Evolutionary conservation across 2,329 filamentous ascomycete species (phyloP).

Genomic region (Colletotrichum lentis): DNA sequence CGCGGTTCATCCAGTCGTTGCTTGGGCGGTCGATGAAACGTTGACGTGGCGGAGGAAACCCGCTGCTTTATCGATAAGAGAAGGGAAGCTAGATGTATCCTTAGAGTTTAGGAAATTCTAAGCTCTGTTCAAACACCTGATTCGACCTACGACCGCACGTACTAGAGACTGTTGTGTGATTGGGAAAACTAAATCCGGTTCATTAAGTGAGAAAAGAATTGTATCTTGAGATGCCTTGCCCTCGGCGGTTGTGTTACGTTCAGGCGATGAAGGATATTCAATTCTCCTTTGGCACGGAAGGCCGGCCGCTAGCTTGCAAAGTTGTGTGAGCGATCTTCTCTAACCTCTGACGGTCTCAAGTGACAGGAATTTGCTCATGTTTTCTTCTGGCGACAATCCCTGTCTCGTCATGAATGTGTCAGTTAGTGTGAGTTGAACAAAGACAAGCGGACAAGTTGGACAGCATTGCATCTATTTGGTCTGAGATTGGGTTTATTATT

Average conservation of each 20-base stretch:
- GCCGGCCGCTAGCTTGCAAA: background rate
- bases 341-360: conserved; percentile 8
- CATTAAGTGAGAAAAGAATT: background rate
- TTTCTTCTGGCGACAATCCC: conserved; percentile 19
- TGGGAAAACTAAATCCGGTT: background rate
- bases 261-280: conserved; percentile 1
- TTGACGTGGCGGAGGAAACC: background rate
- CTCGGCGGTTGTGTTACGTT: background rate
- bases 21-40: background rate
- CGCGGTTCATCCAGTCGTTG: conserved; percentile 6
- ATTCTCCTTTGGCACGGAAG: conserved; percentile 1
- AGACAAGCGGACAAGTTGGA: conserved; percentile 14
- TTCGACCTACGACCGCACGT: background rate
- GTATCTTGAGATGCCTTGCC: conserved; percentile 3
- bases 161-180: background rate
- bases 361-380: background rate
- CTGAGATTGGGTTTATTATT: background rate
- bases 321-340: background rate
- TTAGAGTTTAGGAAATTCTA: conserved; percentile 15
- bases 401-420: conserved; percentile 19
- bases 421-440: conserved; percentile 5
- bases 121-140: background rate
- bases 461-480: background rate
- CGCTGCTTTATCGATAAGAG: conserved; percentile 20
- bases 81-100: conserved; percentile 2